Conservation (phyloP, 176 grass and related monocot genomes). For the Rhynchospora breviuscula region DNA sequence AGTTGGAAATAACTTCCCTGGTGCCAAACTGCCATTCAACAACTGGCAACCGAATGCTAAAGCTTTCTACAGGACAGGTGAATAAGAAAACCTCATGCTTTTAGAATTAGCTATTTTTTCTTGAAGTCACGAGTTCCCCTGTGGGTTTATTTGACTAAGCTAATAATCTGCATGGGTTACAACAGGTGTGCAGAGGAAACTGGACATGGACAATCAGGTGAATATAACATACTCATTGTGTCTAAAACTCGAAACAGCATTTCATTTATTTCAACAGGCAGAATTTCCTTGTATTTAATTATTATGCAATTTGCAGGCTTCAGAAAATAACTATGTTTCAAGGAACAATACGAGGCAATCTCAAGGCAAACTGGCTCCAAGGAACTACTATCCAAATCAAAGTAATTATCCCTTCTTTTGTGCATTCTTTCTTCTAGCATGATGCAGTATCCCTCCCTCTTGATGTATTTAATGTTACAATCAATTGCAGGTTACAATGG, state of each 20-base stretch:
- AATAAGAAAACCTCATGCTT: background rate
- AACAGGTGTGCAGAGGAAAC: constrained; percentile 75
- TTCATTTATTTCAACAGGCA: constrained; percentile 15
- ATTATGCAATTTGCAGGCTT: constrained; percentile 28
- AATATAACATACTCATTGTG: background rate
- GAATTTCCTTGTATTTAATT: background rate
- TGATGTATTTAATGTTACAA: constrained; percentile 1
- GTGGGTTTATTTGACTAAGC: background rate
- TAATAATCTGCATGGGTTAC: background rate
- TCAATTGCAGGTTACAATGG: constrained; percentile 15
- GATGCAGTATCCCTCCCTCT: background rate
- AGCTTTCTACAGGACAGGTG: constrained; percentile 50
- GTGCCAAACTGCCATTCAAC: constrained; percentile 43
- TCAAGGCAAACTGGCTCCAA: constrained; percentile 36
- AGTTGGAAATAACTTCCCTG: constrained; percentile 37
- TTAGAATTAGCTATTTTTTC: background rate
- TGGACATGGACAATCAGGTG: constrained; percentile 62
- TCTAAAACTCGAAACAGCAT: background rate
- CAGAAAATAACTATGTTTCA: constrained; percentile 35
- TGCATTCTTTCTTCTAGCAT: background rate
- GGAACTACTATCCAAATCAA: constrained; percentile 8
- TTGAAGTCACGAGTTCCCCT: background rate
- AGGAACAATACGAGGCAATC: constrained; percentile 43
- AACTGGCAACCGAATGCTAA: constrained; percentile 37
- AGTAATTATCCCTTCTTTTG: background rate